Evolutionary conservation across 2,329 filamentous ascomycete species (phyloP).

Genomic region (Aureobasidium sp.): DNA sequence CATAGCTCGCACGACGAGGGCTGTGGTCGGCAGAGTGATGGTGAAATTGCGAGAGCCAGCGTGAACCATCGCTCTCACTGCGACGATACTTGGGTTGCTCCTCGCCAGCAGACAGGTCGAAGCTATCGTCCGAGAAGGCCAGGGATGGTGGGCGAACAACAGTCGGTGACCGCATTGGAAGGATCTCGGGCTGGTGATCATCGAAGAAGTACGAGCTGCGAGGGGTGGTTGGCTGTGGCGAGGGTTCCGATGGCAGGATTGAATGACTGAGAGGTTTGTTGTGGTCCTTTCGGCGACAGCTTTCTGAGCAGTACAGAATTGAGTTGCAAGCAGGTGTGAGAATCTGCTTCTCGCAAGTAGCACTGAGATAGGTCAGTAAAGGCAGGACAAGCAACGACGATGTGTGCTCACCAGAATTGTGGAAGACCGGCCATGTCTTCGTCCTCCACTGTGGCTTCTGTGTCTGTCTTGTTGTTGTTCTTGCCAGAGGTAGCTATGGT

Average conservation of each 20-base stretch:
- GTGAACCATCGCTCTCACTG: conserved; percentile 31
- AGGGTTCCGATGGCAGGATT: conserved; percentile 15
- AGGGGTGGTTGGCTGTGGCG: conserved; percentile 15
- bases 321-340: conserved; percentile 48
- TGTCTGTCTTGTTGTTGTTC: conserved; percentile 15
- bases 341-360: conserved; percentile 59
- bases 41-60: conserved; percentile 35
- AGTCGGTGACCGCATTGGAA: conserved; percentile 40
- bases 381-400: neutral
- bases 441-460: conserved; percentile 31
- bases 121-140: conserved; percentile 37
- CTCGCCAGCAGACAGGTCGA: conserved; percentile 24
- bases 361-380: conserved; percentile 31
- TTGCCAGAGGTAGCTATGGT: conserved; percentile 12
- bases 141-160: conserved; percentile 27
- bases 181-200: conserved; percentile 33
- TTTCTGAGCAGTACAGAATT: conserved; percentile 57
- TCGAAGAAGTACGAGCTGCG: conserved; percentile 25
- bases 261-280: conserved; percentile 28
- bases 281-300: conserved; percentile 39
- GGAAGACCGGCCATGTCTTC: conserved; percentile 45
- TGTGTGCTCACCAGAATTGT: conserved; percentile 42
- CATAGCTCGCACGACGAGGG: conserved; percentile 3
- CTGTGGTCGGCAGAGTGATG: conserved; percentile 13
- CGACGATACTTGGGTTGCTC: conserved; percentile 9